phyloP scores from a whole-genome alignment of 2,329 filamentous ascomycete genomes.

The Exutisphaerella laricina region DNA sequence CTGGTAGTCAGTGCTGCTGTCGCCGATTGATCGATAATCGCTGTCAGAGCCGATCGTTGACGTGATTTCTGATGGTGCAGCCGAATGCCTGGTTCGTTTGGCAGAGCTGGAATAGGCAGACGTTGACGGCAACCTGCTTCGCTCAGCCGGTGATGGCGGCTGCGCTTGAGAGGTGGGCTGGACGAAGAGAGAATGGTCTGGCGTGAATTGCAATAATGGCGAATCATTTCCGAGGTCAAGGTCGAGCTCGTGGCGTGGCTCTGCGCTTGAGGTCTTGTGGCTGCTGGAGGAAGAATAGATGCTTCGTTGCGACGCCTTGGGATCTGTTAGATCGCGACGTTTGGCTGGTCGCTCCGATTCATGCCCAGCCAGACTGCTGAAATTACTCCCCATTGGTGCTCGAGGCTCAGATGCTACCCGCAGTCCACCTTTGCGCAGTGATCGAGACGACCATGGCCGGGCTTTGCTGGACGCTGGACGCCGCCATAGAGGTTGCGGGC shows the following conservation, averaged over 20 bases:
- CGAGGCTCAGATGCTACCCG: conserved; percentile 30
- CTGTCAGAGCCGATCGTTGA: conserved; percentile 67
- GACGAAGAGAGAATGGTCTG: conserved; percentile 11
- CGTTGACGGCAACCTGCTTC: conserved; percentile 13
- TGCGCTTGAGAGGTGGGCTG: conserved; percentile 12
- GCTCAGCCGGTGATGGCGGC: conserved; percentile 7
- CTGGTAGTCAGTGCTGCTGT: conserved; percentile 72
- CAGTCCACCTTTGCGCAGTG: conserved; percentile 24
- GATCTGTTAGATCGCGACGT: conserved; percentile 35
- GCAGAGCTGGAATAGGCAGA: conserved; percentile 16
- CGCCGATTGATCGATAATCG: conserved; percentile 63
- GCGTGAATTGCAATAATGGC: conserved; percentile 13
- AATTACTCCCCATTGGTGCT: conserved; percentile 36
- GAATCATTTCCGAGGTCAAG: conserved; percentile 20
- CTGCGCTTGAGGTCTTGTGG: conserved; percentile 9
- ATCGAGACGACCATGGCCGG: conserved; percentile 28
- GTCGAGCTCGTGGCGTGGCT: conserved; percentile 20
- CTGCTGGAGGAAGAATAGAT: conserved; percentile 25
- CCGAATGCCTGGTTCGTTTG: conserved; percentile 44
- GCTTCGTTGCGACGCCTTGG: conserved; percentile 20
- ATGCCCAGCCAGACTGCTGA: conserved; percentile 33
- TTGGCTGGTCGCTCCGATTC: conserved; percentile 34
- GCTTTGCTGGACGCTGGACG: conserved; percentile 34
- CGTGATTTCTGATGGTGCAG: conserved; percentile 53
- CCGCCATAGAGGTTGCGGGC: conserved; percentile 35